phyloP scores from a whole-genome alignment of 2,329 filamentous ascomycete species.

The Tympanopsis confertula region DNA sequence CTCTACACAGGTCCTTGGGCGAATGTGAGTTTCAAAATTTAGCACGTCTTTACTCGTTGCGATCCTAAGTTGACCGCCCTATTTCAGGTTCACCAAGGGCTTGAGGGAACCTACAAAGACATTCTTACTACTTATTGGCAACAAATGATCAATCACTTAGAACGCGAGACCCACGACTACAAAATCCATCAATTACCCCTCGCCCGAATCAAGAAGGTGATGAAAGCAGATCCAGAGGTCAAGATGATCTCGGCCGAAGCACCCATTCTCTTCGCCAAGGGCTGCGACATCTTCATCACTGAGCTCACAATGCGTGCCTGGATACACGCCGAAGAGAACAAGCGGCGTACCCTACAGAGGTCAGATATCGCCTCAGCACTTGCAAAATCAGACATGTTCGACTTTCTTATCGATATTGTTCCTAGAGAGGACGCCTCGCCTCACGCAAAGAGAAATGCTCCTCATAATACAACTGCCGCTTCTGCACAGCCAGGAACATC shows the following conservation, averaged over 20 bases:
- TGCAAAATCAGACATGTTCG: constrained; percentile 98
- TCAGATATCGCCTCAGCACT: constrained; percentile 94
- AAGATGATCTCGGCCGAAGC: constrained; percentile 99
- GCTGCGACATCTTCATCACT: constrained; percentile 97
- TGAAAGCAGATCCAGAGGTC: constrained; percentile 98
- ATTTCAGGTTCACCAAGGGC: constrained; percentile 78
- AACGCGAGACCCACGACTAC: constrained; percentile 93
- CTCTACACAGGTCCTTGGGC: constrained; percentile 91
- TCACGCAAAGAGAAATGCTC: constrained; percentile 64
- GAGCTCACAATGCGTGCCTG: constrained; percentile 98
- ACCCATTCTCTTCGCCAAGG: constrained; percentile 94
- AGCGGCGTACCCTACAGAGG: constrained; percentile 84
- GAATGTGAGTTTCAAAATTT: constrained; percentile 51
- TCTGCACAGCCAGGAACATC: constrained; percentile 35
- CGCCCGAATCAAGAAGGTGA: constrained; percentile 99
- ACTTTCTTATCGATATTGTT: constrained; percentile 98
- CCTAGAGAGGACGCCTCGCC: constrained; percentile 84
- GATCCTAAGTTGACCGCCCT: constrained; percentile 1
- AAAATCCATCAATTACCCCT: constrained; percentile 94
- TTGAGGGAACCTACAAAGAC: constrained; percentile 86
- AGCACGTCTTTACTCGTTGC: not conserved
- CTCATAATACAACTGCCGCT: constrained; percentile 35
- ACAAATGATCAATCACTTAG: constrained; percentile 89
- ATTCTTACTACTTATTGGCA: constrained; percentile 99
- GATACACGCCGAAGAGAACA: constrained; percentile 99